Base-by-base conservation (phyloP, 2,329 filamentous ascomycete species). In the Tolypocladium ophioglossoides region DNA sequence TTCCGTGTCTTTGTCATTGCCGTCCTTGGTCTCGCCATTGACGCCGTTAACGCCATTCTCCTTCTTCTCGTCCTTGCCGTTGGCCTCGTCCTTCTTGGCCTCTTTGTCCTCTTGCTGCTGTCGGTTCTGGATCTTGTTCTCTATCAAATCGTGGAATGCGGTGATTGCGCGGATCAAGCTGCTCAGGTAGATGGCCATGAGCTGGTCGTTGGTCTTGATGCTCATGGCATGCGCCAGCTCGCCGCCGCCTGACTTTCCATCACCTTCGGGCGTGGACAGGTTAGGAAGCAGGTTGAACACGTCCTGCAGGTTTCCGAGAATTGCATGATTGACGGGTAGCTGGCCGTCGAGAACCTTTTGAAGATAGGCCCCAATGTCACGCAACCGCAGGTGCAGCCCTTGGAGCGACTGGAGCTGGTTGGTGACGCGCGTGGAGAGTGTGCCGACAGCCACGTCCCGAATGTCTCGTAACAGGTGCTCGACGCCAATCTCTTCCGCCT, bases 101-200 rank as follows among this genome's bases (percentile, higher is more conserved):
- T 97, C 92, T 74, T 92, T 92, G 67, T 99, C 94, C 68, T 97
- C 94, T 66, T 95, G 88, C 70, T 95, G 89, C 74, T 97, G 91
- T 70, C 92, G 83, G 75, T 99, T 99, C 77, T 97, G 92, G 62
- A 97, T 96, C 82, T 99, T 99, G 78, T 99, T 99, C 78, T 99
- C 94, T 62, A 99, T 99, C 62, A 99, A 76, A 69, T 99, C 94
- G 71, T 99, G 94, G 85, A 97, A 99, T 9, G 94, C 94, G 14
- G 94, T 97, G 67, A 99, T 99, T 55, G 94, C 94, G 57, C 94
- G 83, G 73, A 99, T 97, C 76, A 97, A 76, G 75, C 89, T 95
- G 74, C 89, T 95, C 53, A 99, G 79, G 73, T 99, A 99, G 70
- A 99, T 97, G 52, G 91, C 85, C 89, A 99, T 96, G 60, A 99